phyloP scores from a whole-genome alignment of 768 basidiomycete species.

The Phaffia australis region DNA sequence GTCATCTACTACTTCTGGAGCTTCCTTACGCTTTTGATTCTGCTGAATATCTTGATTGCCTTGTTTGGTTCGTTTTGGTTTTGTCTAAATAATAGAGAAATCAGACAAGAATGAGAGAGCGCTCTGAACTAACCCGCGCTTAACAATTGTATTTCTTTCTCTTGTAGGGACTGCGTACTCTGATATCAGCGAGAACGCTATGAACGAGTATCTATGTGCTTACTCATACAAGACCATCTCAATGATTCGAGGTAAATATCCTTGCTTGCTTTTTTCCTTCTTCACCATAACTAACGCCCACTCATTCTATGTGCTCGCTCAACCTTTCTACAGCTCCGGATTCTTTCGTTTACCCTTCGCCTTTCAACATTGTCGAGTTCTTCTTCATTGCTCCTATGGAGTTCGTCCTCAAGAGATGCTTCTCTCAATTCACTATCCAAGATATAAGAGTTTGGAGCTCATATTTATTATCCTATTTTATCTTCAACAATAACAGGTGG shows the following conservation, averaged over 20 bases:
- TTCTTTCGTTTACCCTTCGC: constrained; percentile 68
- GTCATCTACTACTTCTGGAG: constrained; percentile 78
- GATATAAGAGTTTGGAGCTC: constrained; percentile 51
- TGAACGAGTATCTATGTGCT: constrained; percentile 81
- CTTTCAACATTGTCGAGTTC: constrained; percentile 78
- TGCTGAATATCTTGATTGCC: constrained; percentile 91
- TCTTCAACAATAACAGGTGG: not conserved
- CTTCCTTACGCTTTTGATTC: constrained; percentile 64
- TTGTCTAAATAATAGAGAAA: not conserved
- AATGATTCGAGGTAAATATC: constrained; percentile 64
- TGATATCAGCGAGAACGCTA: constrained; percentile 44
- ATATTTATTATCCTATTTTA: not conserved
- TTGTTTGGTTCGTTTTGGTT: constrained; percentile 67
- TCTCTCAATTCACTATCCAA: not conserved
- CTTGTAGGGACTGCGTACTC: constrained; percentile 11
- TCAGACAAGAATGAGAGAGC: too few species aligned
- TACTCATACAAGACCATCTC: constrained; percentile 76
- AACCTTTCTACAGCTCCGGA: constrained; percentile 34
- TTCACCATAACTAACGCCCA: not conserved
- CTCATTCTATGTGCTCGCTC: not conserved
- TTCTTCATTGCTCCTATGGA: constrained; percentile 74
- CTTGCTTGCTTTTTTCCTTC: constrained; percentile 3
- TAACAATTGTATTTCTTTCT: too few species aligned
- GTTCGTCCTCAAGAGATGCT: constrained; percentile 48
- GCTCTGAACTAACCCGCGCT: too few species aligned